Conservation (phyloP, 169 alveolate genomes). For the Besnoitia besnoiti region DNA sequence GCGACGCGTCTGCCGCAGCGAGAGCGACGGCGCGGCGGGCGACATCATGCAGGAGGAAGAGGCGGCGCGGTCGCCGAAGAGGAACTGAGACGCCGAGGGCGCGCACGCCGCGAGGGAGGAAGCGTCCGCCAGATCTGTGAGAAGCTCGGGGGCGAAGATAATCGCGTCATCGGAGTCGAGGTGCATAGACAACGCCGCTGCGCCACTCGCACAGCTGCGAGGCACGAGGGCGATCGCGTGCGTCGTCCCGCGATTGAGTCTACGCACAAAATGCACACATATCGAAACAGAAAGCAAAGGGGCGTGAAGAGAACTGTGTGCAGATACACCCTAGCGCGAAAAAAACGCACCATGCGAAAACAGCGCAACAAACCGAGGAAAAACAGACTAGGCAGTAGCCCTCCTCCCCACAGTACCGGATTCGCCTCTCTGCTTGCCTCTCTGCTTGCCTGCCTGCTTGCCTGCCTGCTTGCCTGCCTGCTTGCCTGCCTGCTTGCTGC, state of each 20-base stretch:
- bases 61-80: background rate
- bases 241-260: background rate
- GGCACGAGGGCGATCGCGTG: background rate
- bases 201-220: background rate
- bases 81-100: background rate
- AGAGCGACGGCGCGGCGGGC: background rate
- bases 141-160: background rate
- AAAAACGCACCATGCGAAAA: no score
- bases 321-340: no score
- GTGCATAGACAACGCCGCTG: background rate
- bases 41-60: background rate
- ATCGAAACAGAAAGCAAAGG: background rate
- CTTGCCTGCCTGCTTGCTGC: no score
- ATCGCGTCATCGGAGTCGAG: background rate
- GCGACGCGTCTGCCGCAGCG: background rate
- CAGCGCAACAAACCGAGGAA: no score
- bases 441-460: background rate
- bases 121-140: background rate
- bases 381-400: no score
- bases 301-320: background rate
- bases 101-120: no score
- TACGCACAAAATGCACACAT: background rate
- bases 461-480: background rate
- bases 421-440: background rate
- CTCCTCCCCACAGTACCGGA: background rate